Evolutionary conservation across 768 basidiomycete species (phyloP).

Genomic region (Obba rivulosa): DNA sequence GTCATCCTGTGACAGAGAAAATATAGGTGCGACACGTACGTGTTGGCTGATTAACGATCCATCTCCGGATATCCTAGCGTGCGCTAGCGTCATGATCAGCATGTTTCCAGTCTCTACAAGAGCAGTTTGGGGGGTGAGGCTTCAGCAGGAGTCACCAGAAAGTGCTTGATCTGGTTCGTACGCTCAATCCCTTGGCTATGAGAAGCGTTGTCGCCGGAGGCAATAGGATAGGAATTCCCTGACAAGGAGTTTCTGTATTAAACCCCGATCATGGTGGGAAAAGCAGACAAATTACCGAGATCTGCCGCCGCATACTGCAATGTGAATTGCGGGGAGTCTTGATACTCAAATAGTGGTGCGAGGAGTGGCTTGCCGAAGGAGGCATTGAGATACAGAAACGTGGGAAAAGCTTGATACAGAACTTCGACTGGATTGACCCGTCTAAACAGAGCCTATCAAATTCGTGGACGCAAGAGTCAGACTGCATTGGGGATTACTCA

Average conservation of each 20-base stretch:
- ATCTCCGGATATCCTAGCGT: slow-evolving; percentile 24
- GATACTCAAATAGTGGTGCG: slow-evolving; percentile 22
- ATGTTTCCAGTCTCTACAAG: slow-evolving; percentile 29
- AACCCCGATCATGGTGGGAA: too few species aligned
- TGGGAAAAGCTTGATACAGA: slow-evolving; percentile 25
- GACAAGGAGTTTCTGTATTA: not conserved
- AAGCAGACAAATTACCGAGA: slow-evolving; percentile 13
- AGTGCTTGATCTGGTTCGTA: not conserved
- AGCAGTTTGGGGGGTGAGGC: too few species aligned
- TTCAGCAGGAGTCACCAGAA: not conserved
- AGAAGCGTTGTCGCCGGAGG: slow-evolving; percentile 4
- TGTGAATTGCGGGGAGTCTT: slow-evolving; percentile 12
- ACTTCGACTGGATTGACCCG: slow-evolving; percentile 29
- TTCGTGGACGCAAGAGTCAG: not conserved
- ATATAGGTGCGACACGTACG: slow-evolving; percentile 7
- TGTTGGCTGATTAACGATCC: slow-evolving; percentile 16
- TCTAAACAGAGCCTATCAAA: slow-evolving; percentile 6
- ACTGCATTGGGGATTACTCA: not conserved
- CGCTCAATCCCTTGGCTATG: slow-evolving; percentile 6
- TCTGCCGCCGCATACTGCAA: slow-evolving; percentile 21
- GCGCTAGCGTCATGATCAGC: slow-evolving; percentile 21
- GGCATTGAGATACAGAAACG: slow-evolving; percentile 26
- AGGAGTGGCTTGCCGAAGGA: slow-evolving; percentile 21
- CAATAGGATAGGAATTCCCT: slow-evolving; percentile 8
- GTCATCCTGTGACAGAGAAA: not conserved